Percentiles rank a stretch among this genome's conserved stretches.
Evolutionary conservation across 2,329 filamentous ascomycete species (phyloP).

Genomic region (Cytospora piceicola): DNA sequence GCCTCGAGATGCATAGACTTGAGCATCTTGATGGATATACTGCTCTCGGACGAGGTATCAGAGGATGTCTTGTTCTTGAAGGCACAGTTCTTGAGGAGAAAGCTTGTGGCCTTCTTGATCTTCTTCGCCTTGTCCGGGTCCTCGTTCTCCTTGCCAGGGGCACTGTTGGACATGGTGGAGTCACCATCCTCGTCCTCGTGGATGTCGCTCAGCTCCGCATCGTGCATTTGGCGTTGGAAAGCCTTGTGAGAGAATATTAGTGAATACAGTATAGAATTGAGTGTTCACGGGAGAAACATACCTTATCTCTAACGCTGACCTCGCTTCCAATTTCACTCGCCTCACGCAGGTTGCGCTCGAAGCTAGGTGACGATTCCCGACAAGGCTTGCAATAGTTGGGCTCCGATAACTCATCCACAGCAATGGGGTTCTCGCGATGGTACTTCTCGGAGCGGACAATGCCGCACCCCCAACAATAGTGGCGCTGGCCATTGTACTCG

Average conservation of each 20-base stretch:
- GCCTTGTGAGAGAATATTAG: slow-evolving; percentile 16
- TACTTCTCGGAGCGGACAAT: slow-evolving; percentile 28
- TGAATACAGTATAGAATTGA: not conserved
- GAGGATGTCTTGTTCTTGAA: slow-evolving; percentile 25
- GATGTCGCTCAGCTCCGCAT: slow-evolving; percentile 27
- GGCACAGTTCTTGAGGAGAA: slow-evolving; percentile 21
- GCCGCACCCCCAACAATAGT: slow-evolving; percentile 31
- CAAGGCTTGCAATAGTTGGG: slow-evolving; percentile 30
- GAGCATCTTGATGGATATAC: slow-evolving; percentile 8
- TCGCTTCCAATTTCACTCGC: slow-evolving; percentile 28
- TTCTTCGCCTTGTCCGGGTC: slow-evolving; percentile 10
- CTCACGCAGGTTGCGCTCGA: slow-evolving; percentile 25
- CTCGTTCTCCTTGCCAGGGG: slow-evolving; percentile 26
- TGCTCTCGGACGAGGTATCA: slow-evolving; percentile 17
- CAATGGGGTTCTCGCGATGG: slow-evolving; percentile 25
- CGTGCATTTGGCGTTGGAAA: slow-evolving; percentile 27
- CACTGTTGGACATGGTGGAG: not conserved
- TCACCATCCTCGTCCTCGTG: slow-evolving; percentile 23
- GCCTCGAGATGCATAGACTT: slow-evolving; percentile 19
- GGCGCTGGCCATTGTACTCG: slow-evolving; percentile 20
- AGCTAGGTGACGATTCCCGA: slow-evolving; percentile 25
- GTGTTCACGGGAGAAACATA: not conserved
- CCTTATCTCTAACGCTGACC: slow-evolving; percentile 12
- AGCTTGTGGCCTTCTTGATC: slow-evolving; percentile 24
- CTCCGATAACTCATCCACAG: slow-evolving; percentile 7